A percentile compares a stretch with the other conserved stretches of the same genome.
Conservation (phyloP, 2,329 filamentous ascomycete species). For the Penicillium sp. region DNA sequence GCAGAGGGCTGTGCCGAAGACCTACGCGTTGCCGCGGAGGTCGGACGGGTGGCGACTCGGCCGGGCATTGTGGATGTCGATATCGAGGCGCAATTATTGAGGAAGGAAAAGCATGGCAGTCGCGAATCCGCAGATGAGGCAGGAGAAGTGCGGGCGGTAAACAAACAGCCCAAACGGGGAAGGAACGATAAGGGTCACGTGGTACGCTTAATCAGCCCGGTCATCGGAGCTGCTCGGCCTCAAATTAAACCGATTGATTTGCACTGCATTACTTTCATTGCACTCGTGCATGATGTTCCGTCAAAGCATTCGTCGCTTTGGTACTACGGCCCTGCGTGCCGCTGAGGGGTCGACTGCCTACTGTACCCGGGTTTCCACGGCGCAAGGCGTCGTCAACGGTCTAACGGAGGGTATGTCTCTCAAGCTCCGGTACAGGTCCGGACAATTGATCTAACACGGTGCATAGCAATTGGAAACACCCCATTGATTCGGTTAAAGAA, state of each 20-base stretch:
- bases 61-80: conserved; percentile 34
- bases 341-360: conserved; percentile 53
- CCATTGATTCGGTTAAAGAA: conserved; percentile 85
- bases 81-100: conserved; percentile 17
- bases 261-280: conserved; percentile 3
- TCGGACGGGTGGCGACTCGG: conserved; percentile 39
- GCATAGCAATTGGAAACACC: conserved; percentile 88
- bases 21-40: conserved; percentile 36
- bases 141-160: conserved; percentile 29
- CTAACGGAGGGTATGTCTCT: conserved; percentile 68
- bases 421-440: background rate
- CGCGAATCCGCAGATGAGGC: conserved; percentile 18
- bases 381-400: conserved; percentile 72
- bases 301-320: conserved; percentile 63
- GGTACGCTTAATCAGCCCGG: conserved; percentile 12
- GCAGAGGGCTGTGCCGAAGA: conserved; percentile 62
- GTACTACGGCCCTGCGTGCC: conserved; percentile 57
- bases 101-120: conserved; percentile 19
- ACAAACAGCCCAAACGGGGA: conserved; percentile 41
- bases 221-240: conserved; percentile 11
- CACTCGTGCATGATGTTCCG: conserved; percentile 58
- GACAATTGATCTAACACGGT: background rate
- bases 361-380: conserved; percentile 68
- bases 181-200: conserved; percentile 34
- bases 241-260: background rate